Evolutionary conservation across 345 rosid genomes (phyloP).

Genomic region (Clausena lansium): DNA sequence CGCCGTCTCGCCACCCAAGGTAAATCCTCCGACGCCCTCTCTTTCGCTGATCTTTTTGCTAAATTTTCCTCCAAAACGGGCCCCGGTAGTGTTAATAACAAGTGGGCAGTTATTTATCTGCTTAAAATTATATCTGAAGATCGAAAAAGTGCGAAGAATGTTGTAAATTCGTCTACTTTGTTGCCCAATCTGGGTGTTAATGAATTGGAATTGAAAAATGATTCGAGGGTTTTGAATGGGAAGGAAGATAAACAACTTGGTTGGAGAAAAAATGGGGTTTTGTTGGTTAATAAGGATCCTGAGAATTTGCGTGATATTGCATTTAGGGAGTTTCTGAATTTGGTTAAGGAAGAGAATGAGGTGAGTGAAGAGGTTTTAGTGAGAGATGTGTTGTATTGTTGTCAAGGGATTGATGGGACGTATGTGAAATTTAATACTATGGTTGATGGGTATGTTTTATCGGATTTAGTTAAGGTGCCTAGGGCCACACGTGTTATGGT

Average conservation of each 20-base stretch:
- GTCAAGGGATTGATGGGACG: constrained; percentile 95
- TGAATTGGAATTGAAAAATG: constrained; percentile 30
- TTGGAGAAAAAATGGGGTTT: constrained; percentile 63
- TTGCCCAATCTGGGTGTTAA: constrained; percentile 58
- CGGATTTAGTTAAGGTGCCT: constrained; percentile 61
- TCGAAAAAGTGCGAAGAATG: constrained; percentile 35
- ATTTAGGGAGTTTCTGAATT: constrained; percentile 63
- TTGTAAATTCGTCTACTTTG: constrained; percentile 38
- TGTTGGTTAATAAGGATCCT: constrained; percentile 69
- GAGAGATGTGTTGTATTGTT: constrained; percentile 87
- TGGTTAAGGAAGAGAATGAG: constrained; percentile 84
- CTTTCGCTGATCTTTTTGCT: constrained; percentile 76
- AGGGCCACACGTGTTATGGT: constrained; percentile 68
- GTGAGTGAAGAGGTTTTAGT: constrained; percentile 86
- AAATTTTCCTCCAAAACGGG: constrained; percentile 85
- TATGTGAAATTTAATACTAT: constrained; percentile 60
- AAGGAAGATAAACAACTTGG: constrained; percentile 38
- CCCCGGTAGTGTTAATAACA: constrained; percentile 80
- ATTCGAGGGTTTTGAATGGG: constrained; percentile 28
- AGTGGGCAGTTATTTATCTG: constrained; percentile 89
- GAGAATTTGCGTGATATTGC: constrained; percentile 76
- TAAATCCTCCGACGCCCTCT: constrained; percentile 84
- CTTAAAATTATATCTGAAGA: constrained; percentile 82
- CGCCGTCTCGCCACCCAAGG: constrained; percentile 90
- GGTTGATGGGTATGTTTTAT: constrained; percentile 68